Evolutionary conservation across 805 yeast genomes (phyloP).

Genomic region (Monosporozyma unispora): DNA sequence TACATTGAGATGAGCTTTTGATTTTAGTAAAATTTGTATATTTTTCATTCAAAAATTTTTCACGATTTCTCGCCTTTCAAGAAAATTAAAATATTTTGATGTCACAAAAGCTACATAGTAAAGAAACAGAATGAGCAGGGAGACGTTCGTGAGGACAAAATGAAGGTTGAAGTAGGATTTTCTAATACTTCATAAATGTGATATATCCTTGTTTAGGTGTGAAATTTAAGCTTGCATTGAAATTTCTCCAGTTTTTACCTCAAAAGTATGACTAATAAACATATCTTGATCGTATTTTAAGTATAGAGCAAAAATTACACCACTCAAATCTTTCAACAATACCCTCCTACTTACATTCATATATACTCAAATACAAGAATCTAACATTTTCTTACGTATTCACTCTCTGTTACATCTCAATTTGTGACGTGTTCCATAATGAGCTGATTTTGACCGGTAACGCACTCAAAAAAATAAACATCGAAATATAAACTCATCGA

Average conservation of each 20-base stretch:
- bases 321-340: no score
- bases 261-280: background rate
- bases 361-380: no score
- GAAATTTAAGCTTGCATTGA: no score
- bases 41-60: conserved; percentile 1
- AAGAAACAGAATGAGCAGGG: background rate
- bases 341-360: no score
- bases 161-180: background rate
- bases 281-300: no score
- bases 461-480: background rate
- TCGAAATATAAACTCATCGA: background rate
- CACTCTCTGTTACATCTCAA: background rate
- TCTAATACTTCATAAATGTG: no score
- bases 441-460: background rate
- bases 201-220: no score
- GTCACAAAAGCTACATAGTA: background rate
- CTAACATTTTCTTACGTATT: no score
- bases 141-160: background rate
- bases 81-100: background rate
- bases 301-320: no score
- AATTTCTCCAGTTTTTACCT: background rate
- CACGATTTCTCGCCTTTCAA: background rate
- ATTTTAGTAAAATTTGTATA: conserved; percentile 2
- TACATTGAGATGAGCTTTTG: conserved; percentile 13
- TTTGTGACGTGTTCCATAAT: background rate